phyloP scores from a whole-genome alignment of 805 yeast species.

The Barnettozyma vustinii region DNA sequence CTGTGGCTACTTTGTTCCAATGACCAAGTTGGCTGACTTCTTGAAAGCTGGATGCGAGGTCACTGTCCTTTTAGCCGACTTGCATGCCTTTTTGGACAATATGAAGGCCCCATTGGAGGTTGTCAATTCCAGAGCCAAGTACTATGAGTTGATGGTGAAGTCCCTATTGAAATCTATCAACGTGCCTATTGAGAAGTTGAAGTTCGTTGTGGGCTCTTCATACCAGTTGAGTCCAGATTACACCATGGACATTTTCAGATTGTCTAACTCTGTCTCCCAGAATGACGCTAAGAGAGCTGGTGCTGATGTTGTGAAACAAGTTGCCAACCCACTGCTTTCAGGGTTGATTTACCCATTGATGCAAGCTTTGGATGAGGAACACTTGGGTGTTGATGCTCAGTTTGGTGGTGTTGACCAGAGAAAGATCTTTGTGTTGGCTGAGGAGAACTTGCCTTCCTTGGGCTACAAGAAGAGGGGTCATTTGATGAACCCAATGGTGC shows the following conservation, averaged over 20 bases:
- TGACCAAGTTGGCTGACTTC: constrained; percentile 94
- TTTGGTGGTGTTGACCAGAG: constrained; percentile 99
- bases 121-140: constrained; percentile 81
- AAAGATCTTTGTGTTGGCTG: constrained; percentile 94
- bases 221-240: constrained; percentile 77
- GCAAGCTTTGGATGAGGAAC: constrained; percentile 97
- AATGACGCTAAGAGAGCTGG: constrained; percentile 99
- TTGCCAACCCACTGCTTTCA: constrained; percentile 83
- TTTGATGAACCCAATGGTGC: constrained; percentile 98
- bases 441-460: constrained; percentile 78
- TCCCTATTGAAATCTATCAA: constrained; percentile 79
- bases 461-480: constrained; percentile 98
- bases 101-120: constrained; percentile 97
- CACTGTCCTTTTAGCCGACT: constrained; percentile 84
- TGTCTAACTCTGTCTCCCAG: constrained; percentile 81
- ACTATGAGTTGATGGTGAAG: constrained; percentile 80
- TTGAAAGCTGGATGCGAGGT: constrained; percentile 95
- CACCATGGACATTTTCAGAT: constrained; percentile 83
- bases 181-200: constrained; percentile 86
- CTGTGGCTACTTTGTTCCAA: constrained; percentile 97
- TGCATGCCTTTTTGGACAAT: constrained; percentile 95
- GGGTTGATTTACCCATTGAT: constrained; percentile 96
- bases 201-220: constrained; percentile 82
- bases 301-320: constrained; percentile 98
- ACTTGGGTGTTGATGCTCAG: constrained; percentile 84